Percentiles rank a stretch among this genome's conserved stretches.
These are phyloP conservation scores for Alternaria hordeiaustralica DNA, from an alignment of 2,329 filamentous ascomycete genomes.

Conservation along the genomic window DNA sequence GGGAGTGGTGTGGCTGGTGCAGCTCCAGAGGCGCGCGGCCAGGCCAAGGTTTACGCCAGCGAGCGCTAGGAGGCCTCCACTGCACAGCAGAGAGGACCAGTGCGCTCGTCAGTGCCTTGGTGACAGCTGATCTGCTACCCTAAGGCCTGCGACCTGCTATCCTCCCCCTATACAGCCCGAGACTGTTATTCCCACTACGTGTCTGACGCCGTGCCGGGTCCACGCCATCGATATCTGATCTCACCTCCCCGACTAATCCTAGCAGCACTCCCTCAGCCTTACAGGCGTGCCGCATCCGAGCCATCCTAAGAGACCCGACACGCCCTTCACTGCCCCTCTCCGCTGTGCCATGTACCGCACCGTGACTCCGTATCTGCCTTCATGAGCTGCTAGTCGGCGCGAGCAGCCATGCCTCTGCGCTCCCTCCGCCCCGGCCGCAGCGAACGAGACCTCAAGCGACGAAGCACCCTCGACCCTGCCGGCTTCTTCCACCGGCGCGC, in stretches of 20 bases:
- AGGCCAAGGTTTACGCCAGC: background rate
- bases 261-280: slow-evolving; percentile 22
- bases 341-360: slow-evolving; percentile 44
- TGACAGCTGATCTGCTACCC: slow-evolving; percentile 5
- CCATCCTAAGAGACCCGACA: slow-evolving; percentile 11
- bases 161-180: slow-evolving; percentile 6
- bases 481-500: slow-evolving; percentile 46
- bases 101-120: slow-evolving; percentile 13
- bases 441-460: slow-evolving; percentile 52
- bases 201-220: background rate
- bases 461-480: slow-evolving; percentile 52
- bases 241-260: slow-evolving; percentile 17
- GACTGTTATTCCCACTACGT: background rate
- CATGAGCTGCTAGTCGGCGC: slow-evolving; percentile 42
- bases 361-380: slow-evolving; percentile 38
- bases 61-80: slow-evolving; percentile 10
- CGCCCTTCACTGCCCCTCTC: slow-evolving; percentile 13
- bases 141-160: slow-evolving; percentile 6
- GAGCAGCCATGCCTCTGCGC: slow-evolving; percentile 50
- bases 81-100: slow-evolving; percentile 15
- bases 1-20: slow-evolving; percentile 13
- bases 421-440: slow-evolving; percentile 47
- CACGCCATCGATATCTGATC: slow-evolving; percentile 6
- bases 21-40: background rate
- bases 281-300: slow-evolving; percentile 14